These are phyloP conservation scores for Microsporum ferrugineum DNA, from an alignment of 2,329 filamentous ascomycete genomes.

Conservation along the genomic window DNA sequence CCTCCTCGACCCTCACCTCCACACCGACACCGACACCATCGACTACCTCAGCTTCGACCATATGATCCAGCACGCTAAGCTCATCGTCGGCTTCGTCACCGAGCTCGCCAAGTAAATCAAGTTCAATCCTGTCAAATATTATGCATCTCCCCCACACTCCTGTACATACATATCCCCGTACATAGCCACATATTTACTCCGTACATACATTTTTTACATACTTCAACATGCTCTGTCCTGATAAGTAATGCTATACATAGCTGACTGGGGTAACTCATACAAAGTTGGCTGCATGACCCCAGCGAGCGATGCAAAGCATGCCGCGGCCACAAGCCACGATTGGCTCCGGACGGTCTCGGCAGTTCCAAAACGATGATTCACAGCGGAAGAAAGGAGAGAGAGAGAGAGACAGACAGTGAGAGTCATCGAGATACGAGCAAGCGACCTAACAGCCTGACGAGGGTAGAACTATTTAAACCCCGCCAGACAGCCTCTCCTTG, in stretches of 20 bases:
- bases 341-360: slow-evolving; percentile 1
- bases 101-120: slow-evolving; percentile 49
- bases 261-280: slow-evolving; percentile 1
- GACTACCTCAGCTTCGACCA: slow-evolving; percentile 70
- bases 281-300: not conserved
- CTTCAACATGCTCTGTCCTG: not conserved
- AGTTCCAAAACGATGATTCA: not conserved
- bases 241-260: not conserved
- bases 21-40: slow-evolving; percentile 60
- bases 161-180: not conserved
- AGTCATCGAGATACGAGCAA: not conserved
- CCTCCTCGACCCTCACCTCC: slow-evolving; percentile 57
- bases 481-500: not conserved
- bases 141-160: not conserved
- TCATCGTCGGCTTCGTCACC: slow-evolving; percentile 72
- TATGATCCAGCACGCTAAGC: slow-evolving; percentile 79
- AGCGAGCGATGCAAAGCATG: not conserved
- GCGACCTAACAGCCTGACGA: not conserved
- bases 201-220: not conserved
- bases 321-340: not conserved
- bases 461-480: not conserved
- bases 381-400: not conserved
- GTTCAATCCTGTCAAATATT: not conserved
- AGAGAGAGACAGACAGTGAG: not conserved
- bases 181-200: not conserved